Percentiles rank a stretch among this genome's conserved stretches.
Evolutionary conservation across 768 basidiomycete species (phyloP).

Genomic region (Tulasnella sp.): DNA sequence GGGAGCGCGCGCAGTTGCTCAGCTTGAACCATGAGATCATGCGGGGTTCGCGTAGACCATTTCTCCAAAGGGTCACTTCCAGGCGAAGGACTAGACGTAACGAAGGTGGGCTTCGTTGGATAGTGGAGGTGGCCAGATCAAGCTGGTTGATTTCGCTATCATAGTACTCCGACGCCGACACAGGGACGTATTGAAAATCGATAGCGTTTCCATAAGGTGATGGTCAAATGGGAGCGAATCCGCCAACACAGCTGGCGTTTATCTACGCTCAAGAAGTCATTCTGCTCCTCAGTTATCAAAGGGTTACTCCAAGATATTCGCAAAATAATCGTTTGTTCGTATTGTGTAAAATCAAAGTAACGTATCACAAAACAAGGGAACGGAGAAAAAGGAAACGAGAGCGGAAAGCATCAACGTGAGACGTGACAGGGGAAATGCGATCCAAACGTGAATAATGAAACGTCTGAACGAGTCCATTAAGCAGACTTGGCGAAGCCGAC

Average conservation of each 20-base stretch:
- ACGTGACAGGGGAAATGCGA: neutral
- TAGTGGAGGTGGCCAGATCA: too few relatives aligned
- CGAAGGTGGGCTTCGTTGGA: too few relatives aligned
- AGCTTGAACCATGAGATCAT: constrained; percentile 7
- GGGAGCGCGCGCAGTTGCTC: constrained; percentile 3
- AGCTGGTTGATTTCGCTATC: too few relatives aligned
- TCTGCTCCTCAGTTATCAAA: neutral
- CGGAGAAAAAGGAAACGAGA: neutral
- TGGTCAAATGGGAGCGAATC: neutral
- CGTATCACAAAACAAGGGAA: neutral
- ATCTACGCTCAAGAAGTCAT: neutral
- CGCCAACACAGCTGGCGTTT: neutral
- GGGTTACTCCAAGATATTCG: neutral
- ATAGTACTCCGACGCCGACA: too few relatives aligned
- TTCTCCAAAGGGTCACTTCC: too few relatives aligned
- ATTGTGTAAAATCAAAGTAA: neutral
- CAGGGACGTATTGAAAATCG: too few relatives aligned
- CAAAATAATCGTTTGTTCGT: neutral
- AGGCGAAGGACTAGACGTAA: too few relatives aligned
- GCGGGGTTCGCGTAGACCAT: neutral
- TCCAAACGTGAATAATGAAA: neutral
- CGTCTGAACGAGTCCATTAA: constrained; percentile 24
- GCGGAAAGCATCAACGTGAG: neutral
- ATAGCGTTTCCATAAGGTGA: too few relatives aligned
- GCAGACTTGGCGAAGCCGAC: constrained; percentile 69